Evolutionary conservation across 805 yeast species (phyloP), one percentile per base, ranked within the genome.

Genomic region (Groenewaldozyma tartarivorans): DNA sequence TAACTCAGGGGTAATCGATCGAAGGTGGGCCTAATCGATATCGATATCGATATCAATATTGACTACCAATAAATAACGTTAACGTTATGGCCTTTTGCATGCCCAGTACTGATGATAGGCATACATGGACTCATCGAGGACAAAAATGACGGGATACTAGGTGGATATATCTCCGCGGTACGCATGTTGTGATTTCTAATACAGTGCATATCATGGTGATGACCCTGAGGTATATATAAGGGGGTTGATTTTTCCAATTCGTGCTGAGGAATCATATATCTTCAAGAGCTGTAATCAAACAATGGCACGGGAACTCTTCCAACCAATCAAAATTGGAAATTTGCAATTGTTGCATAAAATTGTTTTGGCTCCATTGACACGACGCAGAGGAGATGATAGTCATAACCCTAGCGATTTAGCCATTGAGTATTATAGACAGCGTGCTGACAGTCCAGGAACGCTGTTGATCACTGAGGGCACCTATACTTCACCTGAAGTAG

Each of bases 381-480:
- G 80, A 45, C 34, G 48, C 33, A 61, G 79, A 43, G 60, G 63
- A 4, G 39, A 37, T 32, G 50, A 55, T 3, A 32, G 48, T 36
- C 62, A 58, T 43, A 62, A 64, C 27, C 72, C 79, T 9, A 60
- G 69, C 7, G 75, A 71, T 26, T 62, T 70, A 41, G 62, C 66
- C 39, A 55, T 56, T 11, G 61, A 68, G 44, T 77, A 79, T 58
- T 80, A 79, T 53, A 61, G 52, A 21, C 74, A 75, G 51, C 67
- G 84, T 44, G 69, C 86, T 0, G 52, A 61, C 40, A 57, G 62
- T 41, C 71, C 74, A 13, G 85, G 85, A 11, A 69, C 83, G 7
- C 57, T 81, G 45, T 43, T 78, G 13, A 66, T 75, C 47, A 58
- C 77, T 9, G 86, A 80, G 55, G 84, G 75, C 7, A 69, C 81